These are phyloP conservation scores for Paxillus involutus DNA, from an alignment of 768 basidiomycete genomes.

Conservation along the genomic window DNA sequence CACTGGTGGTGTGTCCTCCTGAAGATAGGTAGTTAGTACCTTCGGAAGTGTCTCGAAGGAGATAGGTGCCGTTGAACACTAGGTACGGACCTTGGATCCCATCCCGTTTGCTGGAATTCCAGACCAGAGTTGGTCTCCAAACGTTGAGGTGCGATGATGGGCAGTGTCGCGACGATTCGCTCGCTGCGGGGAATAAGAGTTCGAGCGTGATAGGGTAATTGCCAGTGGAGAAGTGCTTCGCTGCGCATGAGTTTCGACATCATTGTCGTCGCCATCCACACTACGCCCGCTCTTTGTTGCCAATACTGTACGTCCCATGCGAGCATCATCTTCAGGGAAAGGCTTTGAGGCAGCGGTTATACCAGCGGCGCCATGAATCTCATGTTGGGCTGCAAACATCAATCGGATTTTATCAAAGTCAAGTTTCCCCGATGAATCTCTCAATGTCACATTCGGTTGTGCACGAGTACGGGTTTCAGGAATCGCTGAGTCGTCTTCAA, in stretches of 20 bases:
- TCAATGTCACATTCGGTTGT: constrained; percentile 10
- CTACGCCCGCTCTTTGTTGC: constrained; percentile 12
- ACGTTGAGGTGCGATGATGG: constrained; percentile 25
- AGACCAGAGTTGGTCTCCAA: constrained; percentile 17
- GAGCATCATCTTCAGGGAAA: background rate
- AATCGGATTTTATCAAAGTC: constrained; percentile 31
- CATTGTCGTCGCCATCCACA: constrained; percentile 11
- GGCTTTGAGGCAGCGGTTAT: background rate
- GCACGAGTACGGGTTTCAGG: background rate
- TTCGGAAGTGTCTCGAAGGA: no score
- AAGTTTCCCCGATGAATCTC: constrained; percentile 30
- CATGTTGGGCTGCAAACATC: constrained; percentile 24
- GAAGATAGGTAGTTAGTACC: constrained; percentile 1
- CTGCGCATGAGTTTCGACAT: background rate
- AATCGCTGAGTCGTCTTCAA: constrained; percentile 8
- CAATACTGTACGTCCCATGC: background rate
- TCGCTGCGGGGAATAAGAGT: constrained; percentile 16
- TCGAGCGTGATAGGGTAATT: constrained; percentile 7
- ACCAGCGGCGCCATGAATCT: background rate
- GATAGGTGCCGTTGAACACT: background rate
- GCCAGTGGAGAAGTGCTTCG: constrained; percentile 5
- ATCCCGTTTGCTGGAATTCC: constrained; percentile 7
- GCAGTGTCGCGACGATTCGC: background rate
- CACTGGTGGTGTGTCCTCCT: constrained; percentile 10
- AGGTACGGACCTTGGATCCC: constrained; percentile 6